These are phyloP conservation scores for Fusarium pseudocircinatum DNA, from an alignment of 2,329 filamentous ascomycete genomes.

Conservation along the genomic window DNA sequence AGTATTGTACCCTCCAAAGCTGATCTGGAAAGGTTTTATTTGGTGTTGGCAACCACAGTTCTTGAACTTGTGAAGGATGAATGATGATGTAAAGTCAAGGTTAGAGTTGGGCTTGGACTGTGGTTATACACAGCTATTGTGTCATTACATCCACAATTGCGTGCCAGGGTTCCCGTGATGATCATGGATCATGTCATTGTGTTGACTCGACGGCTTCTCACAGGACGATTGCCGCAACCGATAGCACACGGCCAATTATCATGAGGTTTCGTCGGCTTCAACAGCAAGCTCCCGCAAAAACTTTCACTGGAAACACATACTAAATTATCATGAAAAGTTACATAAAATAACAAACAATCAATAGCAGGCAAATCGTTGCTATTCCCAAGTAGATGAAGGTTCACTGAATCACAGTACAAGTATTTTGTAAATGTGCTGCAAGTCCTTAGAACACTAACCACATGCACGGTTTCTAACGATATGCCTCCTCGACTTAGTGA, in stretches of 20 bases:
- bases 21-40: not conserved
- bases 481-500: not conserved
- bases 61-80: not conserved
- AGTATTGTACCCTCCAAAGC: too few relatives aligned
- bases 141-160: constrained; percentile 1
- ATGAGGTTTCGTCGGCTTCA: not conserved
- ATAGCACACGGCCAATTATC: not conserved
- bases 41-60: not conserved
- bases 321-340: not conserved
- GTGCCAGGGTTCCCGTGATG: constrained; percentile 3
- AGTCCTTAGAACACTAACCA: not conserved
- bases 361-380: not conserved
- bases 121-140: not conserved
- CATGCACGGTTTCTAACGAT: not conserved
- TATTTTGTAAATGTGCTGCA: not conserved
- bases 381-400: not conserved
- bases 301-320: not conserved
- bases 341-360: not conserved
- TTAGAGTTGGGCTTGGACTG: too few relatives aligned
- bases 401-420: rapidly evolving
- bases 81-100: not conserved
- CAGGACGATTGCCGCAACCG: not conserved
- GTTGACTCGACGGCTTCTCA: not conserved
- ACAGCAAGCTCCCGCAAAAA: not conserved
- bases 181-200: constrained; percentile 4